Base-by-base conservation (phyloP, 2,329 filamentous ascomycete genomes). In the Alternaria sp. region DNA sequence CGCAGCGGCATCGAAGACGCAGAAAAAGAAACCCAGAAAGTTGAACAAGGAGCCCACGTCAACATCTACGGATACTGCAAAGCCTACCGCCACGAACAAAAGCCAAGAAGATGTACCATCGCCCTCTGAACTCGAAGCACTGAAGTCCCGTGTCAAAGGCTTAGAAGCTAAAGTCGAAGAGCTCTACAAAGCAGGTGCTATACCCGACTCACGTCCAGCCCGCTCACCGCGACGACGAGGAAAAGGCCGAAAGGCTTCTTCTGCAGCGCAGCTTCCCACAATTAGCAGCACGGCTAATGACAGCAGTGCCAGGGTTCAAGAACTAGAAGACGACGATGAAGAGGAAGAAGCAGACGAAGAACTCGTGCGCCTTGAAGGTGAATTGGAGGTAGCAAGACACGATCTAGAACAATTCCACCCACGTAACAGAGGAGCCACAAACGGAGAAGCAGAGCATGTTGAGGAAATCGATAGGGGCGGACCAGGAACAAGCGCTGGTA, bases 121-220 rank as follows among this genome's bases (percentile, higher is more conserved):
- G 3, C 48, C 56, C 21, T 56, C 56, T 31, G 75, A 77, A 40
- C 66, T 77, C 14, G 73, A 77, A 63, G 74, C 74, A 2, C 64
- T 77, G 1, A 77, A 77, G 37, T 70, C 68, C 1, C 72, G 75
- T 26, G 72, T 77, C 10, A 63, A 70, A 29, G 73, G 72, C 17
- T 66, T 77, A 11, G 75, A 77, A 61, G 70, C 74, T 8, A 76
- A 76, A 50, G 74, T 77, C 5, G 75, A 77, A 52, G 70, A 75
- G 13, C 65, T 77, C 1, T 77, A 76, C 52, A 68, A 63, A 53
- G n/a, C 54, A 26, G 50, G 44, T 24, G 39, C 50, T 6, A 42
- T 41, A 58, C n/a, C 49, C 34, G 49, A 48, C n/a, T 52, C 61
- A 37, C 58, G 65, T 5, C 45, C 58, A 4, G 63, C 60, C 1